A percentile compares a stretch with the other conserved stretches of the same genome.
phyloP scores from a whole-genome alignment of 495 filamentous ascomycete species.

The Bryoglossum gracile region DNA sequence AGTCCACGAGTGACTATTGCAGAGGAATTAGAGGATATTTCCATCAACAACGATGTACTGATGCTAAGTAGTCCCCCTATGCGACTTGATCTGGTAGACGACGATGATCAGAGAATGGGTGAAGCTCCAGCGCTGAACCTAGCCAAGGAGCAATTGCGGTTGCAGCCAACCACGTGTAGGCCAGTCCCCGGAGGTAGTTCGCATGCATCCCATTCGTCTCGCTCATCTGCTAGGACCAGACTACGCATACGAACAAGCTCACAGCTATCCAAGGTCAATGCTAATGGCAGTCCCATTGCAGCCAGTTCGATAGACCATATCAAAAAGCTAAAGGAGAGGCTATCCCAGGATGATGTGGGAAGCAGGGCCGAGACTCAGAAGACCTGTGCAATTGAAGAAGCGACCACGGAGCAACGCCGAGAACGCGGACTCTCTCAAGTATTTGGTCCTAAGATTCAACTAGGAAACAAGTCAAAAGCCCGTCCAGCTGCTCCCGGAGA shows the following conservation, averaged over 20 bases:
- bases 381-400: neutral
- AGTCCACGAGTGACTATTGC: conserved; percentile 3
- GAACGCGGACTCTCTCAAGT: neutral
- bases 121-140: too few species aligned
- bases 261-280: conserved; percentile 25
- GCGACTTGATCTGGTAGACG: neutral
- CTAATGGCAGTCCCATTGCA: conserved; percentile 29
- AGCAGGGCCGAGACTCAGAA: neutral
- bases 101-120: neutral
- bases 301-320: conserved; percentile 11
- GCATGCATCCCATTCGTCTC: neutral
- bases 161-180: neutral
- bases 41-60: neutral
- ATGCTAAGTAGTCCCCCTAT: neutral
- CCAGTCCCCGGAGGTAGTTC: neutral
- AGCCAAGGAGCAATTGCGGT: neutral
- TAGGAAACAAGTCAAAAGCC: conserved; percentile 13
- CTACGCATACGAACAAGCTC: conserved; percentile 16
- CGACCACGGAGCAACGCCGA: neutral
- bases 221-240: neutral
- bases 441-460: conserved; percentile 13
- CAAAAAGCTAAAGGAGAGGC: conserved; percentile 5
- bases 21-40: neutral
- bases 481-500: conserved; percentile 10
- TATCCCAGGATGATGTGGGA: neutral